Percentiles rank a stretch among this genome's conserved stretches.
phyloP scores from a whole-genome alignment of 495 filamentous ascomycete genomes.

The Penicillium maclennaniae region DNA sequence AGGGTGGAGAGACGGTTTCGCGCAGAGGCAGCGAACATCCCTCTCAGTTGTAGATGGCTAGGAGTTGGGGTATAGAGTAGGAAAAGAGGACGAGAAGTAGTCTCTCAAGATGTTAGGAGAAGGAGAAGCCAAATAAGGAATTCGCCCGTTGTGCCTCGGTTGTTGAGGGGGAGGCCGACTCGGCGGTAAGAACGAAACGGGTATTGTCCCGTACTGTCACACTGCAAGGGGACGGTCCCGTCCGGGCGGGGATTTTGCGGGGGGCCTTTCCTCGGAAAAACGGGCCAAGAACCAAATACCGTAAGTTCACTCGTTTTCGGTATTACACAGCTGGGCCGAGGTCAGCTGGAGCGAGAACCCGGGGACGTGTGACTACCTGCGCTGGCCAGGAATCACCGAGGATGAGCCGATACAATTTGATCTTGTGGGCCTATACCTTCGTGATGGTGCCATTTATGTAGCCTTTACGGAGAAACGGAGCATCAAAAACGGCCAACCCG shows the following conservation, averaged over 20 bases:
- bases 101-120: neutral
- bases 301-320: neutral
- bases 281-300: conserved; percentile 6
- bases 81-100: conserved; percentile 6
- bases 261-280: conserved; percentile 12
- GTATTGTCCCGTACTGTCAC: conserved; percentile 9
- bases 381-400: neutral
- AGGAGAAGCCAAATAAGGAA: conserved; percentile 8
- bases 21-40: conserved; percentile 48
- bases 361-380: neutral
- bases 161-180: conserved; percentile 9
- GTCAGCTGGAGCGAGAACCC: conserved; percentile 6
- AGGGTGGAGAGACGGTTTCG: conserved; percentile 45
- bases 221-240: conserved; percentile 3
- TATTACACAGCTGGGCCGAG: conserved; percentile 16
- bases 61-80: conserved; percentile 4
- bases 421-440: neutral
- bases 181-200: conserved; percentile 5
- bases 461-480: neutral
- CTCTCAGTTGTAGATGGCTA: conserved; percentile 24
- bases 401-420: neutral
- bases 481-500: neutral
- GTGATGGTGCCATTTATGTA: neutral
- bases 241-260: neutral
- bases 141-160: conserved; percentile 14